phyloP scores from a whole-genome alignment of 257 asterid species.

The Plantago major region DNA sequence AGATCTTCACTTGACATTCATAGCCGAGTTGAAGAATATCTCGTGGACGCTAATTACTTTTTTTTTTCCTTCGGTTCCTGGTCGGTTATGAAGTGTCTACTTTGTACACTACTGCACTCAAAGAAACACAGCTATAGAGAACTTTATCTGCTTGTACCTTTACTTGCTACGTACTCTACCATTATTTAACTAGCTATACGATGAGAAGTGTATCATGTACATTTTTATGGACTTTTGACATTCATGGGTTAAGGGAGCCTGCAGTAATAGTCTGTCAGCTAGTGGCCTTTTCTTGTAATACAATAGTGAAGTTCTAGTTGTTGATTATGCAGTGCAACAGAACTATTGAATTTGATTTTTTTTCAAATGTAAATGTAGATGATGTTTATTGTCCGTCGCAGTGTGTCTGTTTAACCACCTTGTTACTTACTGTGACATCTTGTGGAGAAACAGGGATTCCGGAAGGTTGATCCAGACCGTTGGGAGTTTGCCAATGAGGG shows the following conservation, averaged over 20 bases:
- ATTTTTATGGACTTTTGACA: slow-evolving; percentile 11
- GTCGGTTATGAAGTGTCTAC: slow-evolving; percentile 11
- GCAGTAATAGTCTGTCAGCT: neutral
- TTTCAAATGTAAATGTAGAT: neutral
- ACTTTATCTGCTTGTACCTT: slow-evolving; percentile 6
- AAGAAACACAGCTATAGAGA: neutral
- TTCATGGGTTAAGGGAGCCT: neutral
- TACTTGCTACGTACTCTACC: slow-evolving; percentile 9
- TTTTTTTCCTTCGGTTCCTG: slow-evolving; percentile 4
- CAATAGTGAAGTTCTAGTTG: neutral
- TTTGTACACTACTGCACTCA: neutral
- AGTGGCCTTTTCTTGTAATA: neutral
- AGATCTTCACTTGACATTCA: slow-evolving; percentile 14
- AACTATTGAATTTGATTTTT: neutral
- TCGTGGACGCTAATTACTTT: slow-evolving; percentile 1
- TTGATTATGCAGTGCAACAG: neutral
- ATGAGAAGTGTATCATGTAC: neutral
- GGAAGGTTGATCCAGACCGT: slow-evolving; percentile 90
- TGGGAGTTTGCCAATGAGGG: slow-evolving; percentile 97
- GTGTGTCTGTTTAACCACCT: neutral
- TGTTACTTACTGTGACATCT: slow-evolving; percentile 13
- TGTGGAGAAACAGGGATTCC: slow-evolving; percentile 54
- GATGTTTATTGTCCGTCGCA: neutral
- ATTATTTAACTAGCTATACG: neutral
- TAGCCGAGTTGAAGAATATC: slow-evolving; percentile 11